Evolutionary conservation across 306 rosid species (phyloP).

Genomic region (Vigna trinervia): DNA sequence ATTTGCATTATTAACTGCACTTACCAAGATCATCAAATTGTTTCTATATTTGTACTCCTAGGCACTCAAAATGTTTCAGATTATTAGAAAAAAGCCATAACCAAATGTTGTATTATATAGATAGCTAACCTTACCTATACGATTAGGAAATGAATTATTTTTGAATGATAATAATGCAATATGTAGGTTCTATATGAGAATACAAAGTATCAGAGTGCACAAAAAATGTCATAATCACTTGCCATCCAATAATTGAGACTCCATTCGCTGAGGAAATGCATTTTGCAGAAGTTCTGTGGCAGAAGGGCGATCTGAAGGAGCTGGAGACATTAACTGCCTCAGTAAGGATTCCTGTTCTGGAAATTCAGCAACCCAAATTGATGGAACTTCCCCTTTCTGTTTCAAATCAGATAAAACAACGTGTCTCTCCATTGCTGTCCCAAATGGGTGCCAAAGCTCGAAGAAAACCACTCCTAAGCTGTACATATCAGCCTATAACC

Average conservation of each 20-base stretch:
- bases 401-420: constrained; percentile 83
- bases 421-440: constrained; percentile 90
- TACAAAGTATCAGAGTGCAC: constrained; percentile 31
- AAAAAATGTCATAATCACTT: constrained; percentile 54
- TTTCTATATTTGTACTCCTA: constrained; percentile 27
- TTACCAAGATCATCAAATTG: constrained; percentile 31
- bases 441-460: constrained; percentile 99
- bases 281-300: constrained; percentile 77
- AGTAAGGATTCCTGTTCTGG: constrained; percentile 83
- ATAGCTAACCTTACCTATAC: constrained; percentile 1
- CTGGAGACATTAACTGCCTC: constrained; percentile 73
- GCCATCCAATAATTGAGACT: constrained; percentile 89
- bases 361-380: constrained; percentile 76
- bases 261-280: constrained; percentile 93
- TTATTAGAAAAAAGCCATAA: constrained; percentile 10
- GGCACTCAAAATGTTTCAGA: constrained; percentile 30
- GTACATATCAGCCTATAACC: constrained; percentile 94
- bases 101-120: constrained; percentile 12
- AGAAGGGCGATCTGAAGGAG: constrained; percentile 95
- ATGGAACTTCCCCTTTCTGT: constrained; percentile 79
- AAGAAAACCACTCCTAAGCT: constrained; percentile 94
- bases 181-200: constrained; percentile 9
- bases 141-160: constrained; percentile 4
- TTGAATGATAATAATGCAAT: constrained; percentile 27
- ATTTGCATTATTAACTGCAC: constrained; percentile 34